Evolutionary conservation across 345 rosid genomes (phyloP).

Genomic region (Camelina hispida): DNA sequence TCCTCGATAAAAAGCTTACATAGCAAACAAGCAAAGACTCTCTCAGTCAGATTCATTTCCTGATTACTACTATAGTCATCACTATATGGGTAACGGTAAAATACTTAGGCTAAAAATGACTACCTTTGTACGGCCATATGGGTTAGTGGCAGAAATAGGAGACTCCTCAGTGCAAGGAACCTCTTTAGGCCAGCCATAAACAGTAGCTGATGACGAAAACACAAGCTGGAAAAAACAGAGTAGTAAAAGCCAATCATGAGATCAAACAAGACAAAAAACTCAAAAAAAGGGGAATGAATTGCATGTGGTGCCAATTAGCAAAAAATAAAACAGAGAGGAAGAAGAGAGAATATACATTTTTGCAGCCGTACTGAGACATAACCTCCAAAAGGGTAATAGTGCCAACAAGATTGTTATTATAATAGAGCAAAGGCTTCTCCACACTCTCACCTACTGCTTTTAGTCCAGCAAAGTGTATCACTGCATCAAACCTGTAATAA

Average conservation of each 20-base stretch:
- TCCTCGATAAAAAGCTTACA: constrained; percentile 89
- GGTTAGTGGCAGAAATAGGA: constrained; percentile 74
- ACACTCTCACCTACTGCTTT: constrained; percentile 99
- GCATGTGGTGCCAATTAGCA: constrained; percentile 32
- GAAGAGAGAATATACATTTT: constrained; percentile 57
- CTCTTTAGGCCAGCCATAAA: constrained; percentile 96
- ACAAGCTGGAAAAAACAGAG: constrained; percentile 72
- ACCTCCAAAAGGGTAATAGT: constrained; percentile 82
- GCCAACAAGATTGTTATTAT: constrained; percentile 80
- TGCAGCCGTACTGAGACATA: constrained; percentile 85
- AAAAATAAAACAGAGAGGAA: neutral
- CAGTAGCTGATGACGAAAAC: constrained; percentile 98
- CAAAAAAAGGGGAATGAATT: constrained; percentile 2
- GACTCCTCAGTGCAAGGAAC: constrained; percentile 95
- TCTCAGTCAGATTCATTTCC: constrained; percentile 22
- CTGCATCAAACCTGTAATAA: constrained; percentile 81
- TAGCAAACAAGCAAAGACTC: constrained; percentile 1
- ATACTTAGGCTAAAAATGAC: neutral
- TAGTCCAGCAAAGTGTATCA: constrained; percentile 97
- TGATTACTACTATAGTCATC: neutral
- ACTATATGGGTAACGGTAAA: neutral
- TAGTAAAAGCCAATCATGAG: constrained; percentile 34
- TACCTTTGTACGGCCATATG: constrained; percentile 96
- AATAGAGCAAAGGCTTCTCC: constrained; percentile 81
- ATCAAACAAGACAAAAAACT: constrained; percentile 4